phyloP scores from a whole-genome alignment of 1,284 basidiomycete genomes.

The Papiliotrema laurentii region DNA sequence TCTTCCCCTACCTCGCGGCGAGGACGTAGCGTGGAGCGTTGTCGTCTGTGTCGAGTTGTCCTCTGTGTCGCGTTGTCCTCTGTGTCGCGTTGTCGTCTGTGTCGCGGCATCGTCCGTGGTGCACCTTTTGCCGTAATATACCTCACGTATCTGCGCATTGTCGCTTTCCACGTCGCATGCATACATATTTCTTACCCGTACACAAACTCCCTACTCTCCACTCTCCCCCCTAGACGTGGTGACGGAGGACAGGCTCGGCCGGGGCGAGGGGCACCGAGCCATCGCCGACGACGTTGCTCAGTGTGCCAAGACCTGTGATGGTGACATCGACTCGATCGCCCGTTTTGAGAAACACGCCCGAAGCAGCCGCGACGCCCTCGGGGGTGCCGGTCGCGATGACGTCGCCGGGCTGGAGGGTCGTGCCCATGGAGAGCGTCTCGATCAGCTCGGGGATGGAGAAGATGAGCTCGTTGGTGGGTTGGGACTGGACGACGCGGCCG shows the following conservation, averaged over 20 bases:
- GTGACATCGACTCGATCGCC: slow-evolving; percentile 38
- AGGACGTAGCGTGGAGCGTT: too few relatives aligned
- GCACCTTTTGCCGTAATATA: too few relatives aligned
- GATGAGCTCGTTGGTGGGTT: slow-evolving; percentile 37
- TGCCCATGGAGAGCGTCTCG: slow-evolving; percentile 37
- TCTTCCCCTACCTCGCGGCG: too few relatives aligned
- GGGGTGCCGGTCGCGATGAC: slow-evolving; percentile 38
- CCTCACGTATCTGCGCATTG: too few relatives aligned
- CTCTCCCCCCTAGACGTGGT: too few relatives aligned
- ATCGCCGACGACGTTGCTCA: slow-evolving; percentile 14
- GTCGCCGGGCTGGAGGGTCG: slow-evolving; percentile 41
- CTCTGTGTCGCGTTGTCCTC: too few relatives aligned
- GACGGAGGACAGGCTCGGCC: not conserved
- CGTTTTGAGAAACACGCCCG: slow-evolving; percentile 30
- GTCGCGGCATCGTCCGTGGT: too few relatives aligned
- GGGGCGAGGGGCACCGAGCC: not conserved
- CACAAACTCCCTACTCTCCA: too few relatives aligned
- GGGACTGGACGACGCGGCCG: slow-evolving; percentile 34
- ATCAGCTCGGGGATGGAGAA: slow-evolving; percentile 44
- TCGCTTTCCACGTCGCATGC: too few relatives aligned
- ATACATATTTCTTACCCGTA: too few relatives aligned
- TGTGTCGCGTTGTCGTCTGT: too few relatives aligned
- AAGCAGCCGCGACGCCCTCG: slow-evolving; percentile 35
- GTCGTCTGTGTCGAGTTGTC: too few relatives aligned
- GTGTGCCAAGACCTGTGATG: slow-evolving; percentile 32